These are phyloP conservation scores for Meyerozyma sp. DNA, from an alignment of 1,139 yeast genomes.

Conservation along the genomic window DNA sequence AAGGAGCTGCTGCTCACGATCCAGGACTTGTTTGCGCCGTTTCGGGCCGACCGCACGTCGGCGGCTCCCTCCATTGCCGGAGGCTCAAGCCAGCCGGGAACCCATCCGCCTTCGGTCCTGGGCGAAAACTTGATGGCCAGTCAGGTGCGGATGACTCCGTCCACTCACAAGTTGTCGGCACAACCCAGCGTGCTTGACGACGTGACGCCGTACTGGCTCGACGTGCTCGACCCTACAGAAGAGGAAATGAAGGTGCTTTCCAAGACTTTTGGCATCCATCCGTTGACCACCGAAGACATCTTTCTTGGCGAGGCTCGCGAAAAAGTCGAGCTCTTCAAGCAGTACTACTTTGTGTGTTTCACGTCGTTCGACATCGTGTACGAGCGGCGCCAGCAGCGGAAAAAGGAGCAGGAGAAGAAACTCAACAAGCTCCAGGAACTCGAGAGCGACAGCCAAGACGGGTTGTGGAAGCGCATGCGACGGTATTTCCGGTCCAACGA, in stretches of 20 bases:
- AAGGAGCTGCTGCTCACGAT: conserved; percentile 10
- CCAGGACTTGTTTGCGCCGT: conserved; percentile 29
- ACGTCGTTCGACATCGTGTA: conserved; percentile 86
- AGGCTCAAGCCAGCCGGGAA: conserved; percentile 4
- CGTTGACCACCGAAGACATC: conserved; percentile 93
- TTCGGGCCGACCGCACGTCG: conserved; percentile 11
- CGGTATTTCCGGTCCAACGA: conserved; percentile 7
- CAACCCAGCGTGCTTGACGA: conserved; percentile 2
- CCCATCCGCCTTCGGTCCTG: conserved; percentile 3
- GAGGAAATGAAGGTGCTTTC: conserved; percentile 93
- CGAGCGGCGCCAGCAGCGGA: conserved; percentile 51
- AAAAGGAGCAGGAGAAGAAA: conserved; percentile 40
- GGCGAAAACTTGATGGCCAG: background rate
- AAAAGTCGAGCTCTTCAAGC: conserved; percentile 86
- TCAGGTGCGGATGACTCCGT: conserved; percentile 1
- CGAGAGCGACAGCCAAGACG: conserved; percentile 16
- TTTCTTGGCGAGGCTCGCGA: conserved; percentile 92
- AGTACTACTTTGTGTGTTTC: conserved; percentile 89
- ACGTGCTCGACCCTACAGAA: conserved; percentile 87
- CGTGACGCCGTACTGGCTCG: conserved; percentile 76
- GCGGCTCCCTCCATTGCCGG: conserved; percentile 11
- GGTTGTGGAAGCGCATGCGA: conserved; percentile 7
- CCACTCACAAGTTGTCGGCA: background rate
- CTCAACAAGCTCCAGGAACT: conserved; percentile 36
- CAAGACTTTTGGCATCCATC: conserved; percentile 91